Conservation (phyloP, 1,284 basidiomycete species). For the Trametes versicolor region DNA sequence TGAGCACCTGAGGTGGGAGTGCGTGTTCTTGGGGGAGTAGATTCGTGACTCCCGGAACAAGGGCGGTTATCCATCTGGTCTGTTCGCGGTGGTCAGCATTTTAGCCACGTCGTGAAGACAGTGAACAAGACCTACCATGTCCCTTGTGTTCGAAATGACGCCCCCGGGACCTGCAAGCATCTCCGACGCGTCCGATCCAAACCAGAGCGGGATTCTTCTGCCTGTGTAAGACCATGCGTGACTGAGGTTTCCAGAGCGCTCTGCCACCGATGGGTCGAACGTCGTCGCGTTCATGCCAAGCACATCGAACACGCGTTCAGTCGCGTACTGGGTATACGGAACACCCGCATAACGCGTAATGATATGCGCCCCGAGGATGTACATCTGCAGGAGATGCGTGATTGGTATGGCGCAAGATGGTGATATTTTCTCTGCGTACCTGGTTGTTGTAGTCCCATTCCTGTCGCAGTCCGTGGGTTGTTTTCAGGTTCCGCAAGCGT, state of each 20-base stretch:
- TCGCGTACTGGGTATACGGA: conserved; percentile 44
- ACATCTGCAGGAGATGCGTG: conserved; percentile 18
- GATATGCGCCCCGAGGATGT: conserved; percentile 41
- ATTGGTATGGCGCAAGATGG: background rate
- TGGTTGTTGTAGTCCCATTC: conserved; percentile 54
- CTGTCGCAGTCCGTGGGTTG: conserved; percentile 52
- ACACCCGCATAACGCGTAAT: conserved; percentile 49
- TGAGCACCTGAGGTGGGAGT: conserved; percentile 37
- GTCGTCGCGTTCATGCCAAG: conserved; percentile 46
- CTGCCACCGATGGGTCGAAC: conserved; percentile 47
- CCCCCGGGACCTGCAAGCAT: conserved; percentile 46
- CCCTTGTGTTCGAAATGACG: conserved; percentile 45
- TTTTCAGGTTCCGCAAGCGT: conserved; percentile 47
- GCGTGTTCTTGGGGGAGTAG: conserved; percentile 36
- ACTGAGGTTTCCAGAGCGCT: conserved; percentile 44
- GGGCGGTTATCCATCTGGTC: conserved; percentile 44
- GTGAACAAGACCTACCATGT: conserved; percentile 37
- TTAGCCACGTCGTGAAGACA: background rate
- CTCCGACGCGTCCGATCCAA: conserved; percentile 33
- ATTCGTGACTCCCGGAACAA: conserved; percentile 42
- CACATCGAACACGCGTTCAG: conserved; percentile 43
- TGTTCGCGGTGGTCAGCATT: conserved; percentile 9
- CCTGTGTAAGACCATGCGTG: conserved; percentile 42
- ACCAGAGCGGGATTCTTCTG: conserved; percentile 44
- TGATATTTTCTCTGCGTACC: no score